Conservation (phyloP, 345 rosid species). For the Pugionium cornutum region DNA sequence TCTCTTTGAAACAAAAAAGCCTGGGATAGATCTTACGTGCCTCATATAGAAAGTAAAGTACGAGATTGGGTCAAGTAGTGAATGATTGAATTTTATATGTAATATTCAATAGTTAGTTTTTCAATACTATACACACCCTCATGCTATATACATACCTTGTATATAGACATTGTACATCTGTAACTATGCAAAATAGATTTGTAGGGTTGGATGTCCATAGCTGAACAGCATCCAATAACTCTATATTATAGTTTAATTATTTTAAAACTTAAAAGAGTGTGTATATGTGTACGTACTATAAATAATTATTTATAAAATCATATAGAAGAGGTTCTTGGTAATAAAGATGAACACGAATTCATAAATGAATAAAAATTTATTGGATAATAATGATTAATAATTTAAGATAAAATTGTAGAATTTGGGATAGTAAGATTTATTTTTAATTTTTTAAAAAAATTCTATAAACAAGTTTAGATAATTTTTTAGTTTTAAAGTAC, state of each 20-base stretch:
- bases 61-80: constrained; percentile 27
- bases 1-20: constrained; percentile 5
- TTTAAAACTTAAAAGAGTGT: not conserved
- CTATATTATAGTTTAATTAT: constrained; percentile 18
- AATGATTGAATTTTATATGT: constrained; percentile 18
- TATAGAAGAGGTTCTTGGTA: no score
- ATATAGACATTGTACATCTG: constrained; percentile 17
- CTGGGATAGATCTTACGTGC: constrained; percentile 13
- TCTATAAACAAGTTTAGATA: no score
- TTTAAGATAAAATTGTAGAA: no score
- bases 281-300: no score
- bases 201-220: constrained; percentile 16
- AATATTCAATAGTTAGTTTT: constrained; percentile 28
- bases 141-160: not conserved
- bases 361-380: no score
- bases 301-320: no score
- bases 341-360: no score
- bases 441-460: no score
- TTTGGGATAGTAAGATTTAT: no score
- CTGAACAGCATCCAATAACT: constrained; percentile 32
- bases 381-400: no score
- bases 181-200: constrained; percentile 31
- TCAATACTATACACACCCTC: constrained; percentile 31
- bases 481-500: no score
- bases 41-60: constrained; percentile 13